Conservation (phyloP, 2,329 filamentous ascomycete genomes). For the Talaromyces piceae region DNA sequence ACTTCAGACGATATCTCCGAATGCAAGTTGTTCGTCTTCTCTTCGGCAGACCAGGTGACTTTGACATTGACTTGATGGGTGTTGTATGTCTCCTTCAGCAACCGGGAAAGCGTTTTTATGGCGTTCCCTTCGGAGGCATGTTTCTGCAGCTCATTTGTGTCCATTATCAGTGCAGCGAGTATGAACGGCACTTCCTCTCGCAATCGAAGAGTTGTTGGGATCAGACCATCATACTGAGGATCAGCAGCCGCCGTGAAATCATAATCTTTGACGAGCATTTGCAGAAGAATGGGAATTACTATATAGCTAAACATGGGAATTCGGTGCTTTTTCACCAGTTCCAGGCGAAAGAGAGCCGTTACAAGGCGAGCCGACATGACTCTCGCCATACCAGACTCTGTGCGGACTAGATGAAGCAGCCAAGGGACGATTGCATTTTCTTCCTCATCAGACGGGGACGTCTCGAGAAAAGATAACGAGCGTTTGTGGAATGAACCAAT, state of each 20-base stretch:
- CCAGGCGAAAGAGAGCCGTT: conserved; percentile 61
- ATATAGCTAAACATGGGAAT: conserved; percentile 59
- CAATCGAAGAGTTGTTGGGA: conserved; percentile 44
- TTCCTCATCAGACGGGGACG: conserved; percentile 47
- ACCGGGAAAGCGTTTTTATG: conserved; percentile 54
- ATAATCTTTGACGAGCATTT: conserved; percentile 53
- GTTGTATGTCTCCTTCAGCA: conserved; percentile 61
- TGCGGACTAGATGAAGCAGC: conserved; percentile 59
- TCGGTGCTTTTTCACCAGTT: conserved; percentile 56
- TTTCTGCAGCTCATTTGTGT: conserved; percentile 72
- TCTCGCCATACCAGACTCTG: conserved; percentile 50
- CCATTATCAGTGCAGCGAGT: conserved; percentile 69
- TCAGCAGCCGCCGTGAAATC: conserved; percentile 33
- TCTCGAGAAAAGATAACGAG: conserved; percentile 28
- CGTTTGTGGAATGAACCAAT: conserved; percentile 29
- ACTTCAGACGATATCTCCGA: conserved; percentile 27
- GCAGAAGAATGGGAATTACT: conserved; percentile 62
- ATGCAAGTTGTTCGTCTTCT: conserved; percentile 9
- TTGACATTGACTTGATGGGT: conserved; percentile 42
- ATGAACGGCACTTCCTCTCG: conserved; percentile 67
- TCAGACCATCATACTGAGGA: conserved; percentile 29
- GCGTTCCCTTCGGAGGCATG: conserved; percentile 66
- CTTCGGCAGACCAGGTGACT: conserved; percentile 49
- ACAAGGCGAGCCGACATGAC: conserved; percentile 64
- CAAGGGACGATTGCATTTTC: conserved; percentile 68